Percentiles rank a stretch among this genome's conserved stretches.
These are phyloP conservation scores for Irpex rosettiformis DNA, from an alignment of 1,284 basidiomycete species.

Conservation along the genomic window DNA sequence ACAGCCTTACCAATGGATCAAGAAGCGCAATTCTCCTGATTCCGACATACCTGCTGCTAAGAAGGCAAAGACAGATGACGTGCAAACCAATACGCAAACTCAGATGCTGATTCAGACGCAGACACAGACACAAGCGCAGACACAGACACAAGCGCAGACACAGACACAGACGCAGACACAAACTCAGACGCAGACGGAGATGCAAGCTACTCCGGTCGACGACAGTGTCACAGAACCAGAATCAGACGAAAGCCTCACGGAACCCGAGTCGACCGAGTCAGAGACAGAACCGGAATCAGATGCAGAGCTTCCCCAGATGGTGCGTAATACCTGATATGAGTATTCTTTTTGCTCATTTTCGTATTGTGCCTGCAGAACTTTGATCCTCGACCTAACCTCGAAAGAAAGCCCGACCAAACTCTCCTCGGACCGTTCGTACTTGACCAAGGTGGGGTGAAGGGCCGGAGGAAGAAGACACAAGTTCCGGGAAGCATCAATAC, in stretches of 20 bases:
- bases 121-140: not conserved
- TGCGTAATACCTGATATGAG: slow-evolving; percentile 15
- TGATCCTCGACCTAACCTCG: slow-evolving; percentile 50
- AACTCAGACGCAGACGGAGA: not conserved
- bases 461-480: slow-evolving; percentile 45
- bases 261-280: slow-evolving; percentile 16
- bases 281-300: slow-evolving; percentile 12
- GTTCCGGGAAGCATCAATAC: slow-evolving; percentile 77
- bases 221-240: slow-evolving; percentile 24
- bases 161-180: slow-evolving; percentile 3
- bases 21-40: not conserved
- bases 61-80: slow-evolving; percentile 2
- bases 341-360: not conserved
- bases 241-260: slow-evolving; percentile 11
- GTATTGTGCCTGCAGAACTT: slow-evolving; percentile 8
- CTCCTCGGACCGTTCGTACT: slow-evolving; percentile 27
- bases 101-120: not conserved
- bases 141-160: slow-evolving; percentile 14
- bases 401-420: slow-evolving; percentile 40
- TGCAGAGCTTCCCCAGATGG: slow-evolving; percentile 24
- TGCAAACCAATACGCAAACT: too few species aligned
- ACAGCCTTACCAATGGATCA: not conserved
- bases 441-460: slow-evolving; percentile 34
- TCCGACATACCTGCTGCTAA: not conserved
- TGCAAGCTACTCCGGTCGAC: slow-evolving; percentile 12